Evolutionary conservation across 2,329 filamentous ascomycete genomes (phyloP).

Genomic region (Xenoacremonium recifei): DNA sequence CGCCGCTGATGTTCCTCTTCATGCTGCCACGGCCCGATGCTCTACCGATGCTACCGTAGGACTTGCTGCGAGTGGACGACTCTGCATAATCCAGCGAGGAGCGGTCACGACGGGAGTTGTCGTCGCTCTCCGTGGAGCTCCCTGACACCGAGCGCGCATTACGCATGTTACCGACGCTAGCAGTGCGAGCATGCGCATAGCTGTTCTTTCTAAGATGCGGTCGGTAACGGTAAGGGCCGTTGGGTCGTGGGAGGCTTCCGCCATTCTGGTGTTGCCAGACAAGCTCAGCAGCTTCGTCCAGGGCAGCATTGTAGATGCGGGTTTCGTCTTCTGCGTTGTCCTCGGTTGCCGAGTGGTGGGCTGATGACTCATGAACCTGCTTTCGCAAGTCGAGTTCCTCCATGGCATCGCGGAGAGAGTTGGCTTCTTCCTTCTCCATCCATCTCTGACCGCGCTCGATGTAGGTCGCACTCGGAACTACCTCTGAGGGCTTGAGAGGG

Average conservation of each 20-base stretch:
- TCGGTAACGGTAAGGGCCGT: slow-evolving; percentile 65
- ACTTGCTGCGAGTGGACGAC: slow-evolving; percentile 31
- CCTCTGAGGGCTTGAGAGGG: slow-evolving; percentile 56
- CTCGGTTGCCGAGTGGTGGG: slow-evolving; percentile 17
- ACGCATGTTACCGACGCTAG: slow-evolving; percentile 48
- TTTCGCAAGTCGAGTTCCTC: slow-evolving; percentile 66
- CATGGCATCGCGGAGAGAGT: slow-evolving; percentile 68
- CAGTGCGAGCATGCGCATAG: slow-evolving; percentile 65
- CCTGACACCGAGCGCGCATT: slow-evolving; percentile 48
- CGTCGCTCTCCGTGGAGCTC: slow-evolving; percentile 51
- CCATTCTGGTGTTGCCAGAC: slow-evolving; percentile 74
- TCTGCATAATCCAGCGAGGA: slow-evolving; percentile 23
- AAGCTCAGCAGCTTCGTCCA: slow-evolving; percentile 75
- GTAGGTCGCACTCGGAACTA: slow-evolving; percentile 66
- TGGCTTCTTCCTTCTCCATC: slow-evolving; percentile 79
- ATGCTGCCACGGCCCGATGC: slow-evolving; percentile 61
- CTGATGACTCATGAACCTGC: slow-evolving; percentile 23
- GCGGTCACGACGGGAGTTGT: slow-evolving; percentile 32
- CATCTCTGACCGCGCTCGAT: slow-evolving; percentile 72
- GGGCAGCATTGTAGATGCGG: slow-evolving; percentile 66
- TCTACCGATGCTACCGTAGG: slow-evolving; percentile 40
- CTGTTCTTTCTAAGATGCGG: slow-evolving; percentile 69
- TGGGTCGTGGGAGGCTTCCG: slow-evolving; percentile 50
- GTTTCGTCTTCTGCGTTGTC: slow-evolving; percentile 51
- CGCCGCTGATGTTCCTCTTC: slow-evolving; percentile 69